Evolutionary conservation across 1,284 basidiomycete species (phyloP).

Genomic region (Leccinum griseonigrum): DNA sequence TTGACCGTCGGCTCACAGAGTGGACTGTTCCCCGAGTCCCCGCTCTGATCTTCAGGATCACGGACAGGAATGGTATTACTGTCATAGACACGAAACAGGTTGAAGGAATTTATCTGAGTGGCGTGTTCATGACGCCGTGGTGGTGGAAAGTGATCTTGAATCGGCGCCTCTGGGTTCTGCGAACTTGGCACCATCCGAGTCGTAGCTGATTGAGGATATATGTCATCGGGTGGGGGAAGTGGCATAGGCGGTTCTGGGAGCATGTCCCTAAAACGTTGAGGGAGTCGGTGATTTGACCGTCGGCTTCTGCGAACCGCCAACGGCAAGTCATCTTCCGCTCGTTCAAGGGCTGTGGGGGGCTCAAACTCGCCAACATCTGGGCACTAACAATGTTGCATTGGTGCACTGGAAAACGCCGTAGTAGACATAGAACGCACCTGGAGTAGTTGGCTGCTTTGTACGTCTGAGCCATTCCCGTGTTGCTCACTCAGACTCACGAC

Average conservation of each 20-base stretch:
- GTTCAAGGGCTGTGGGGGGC: background rate
- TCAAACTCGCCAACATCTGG: background rate
- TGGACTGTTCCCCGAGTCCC: background rate
- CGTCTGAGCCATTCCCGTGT: background rate
- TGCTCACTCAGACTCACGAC: background rate
- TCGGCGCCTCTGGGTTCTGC: background rate
- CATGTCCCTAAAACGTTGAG: background rate
- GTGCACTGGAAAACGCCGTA: background rate
- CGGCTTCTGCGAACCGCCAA: background rate
- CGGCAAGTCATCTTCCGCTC: background rate
- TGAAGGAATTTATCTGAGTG: background rate
- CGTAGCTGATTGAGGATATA: background rate
- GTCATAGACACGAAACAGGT: background rate
- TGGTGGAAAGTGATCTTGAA: background rate
- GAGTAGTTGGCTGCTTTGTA: background rate
- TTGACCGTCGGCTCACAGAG: background rate
- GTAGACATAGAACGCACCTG: background rate
- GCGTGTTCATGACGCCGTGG: background rate
- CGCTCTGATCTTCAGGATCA: background rate
- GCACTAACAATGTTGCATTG: background rate
- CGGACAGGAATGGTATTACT: background rate
- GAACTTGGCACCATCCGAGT: background rate
- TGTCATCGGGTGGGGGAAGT: background rate
- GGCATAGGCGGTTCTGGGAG: background rate
- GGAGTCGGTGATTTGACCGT: background rate